Conservation (phyloP, 2,329 filamentous ascomycete species). For the Delphinella strobiligena region DNA sequence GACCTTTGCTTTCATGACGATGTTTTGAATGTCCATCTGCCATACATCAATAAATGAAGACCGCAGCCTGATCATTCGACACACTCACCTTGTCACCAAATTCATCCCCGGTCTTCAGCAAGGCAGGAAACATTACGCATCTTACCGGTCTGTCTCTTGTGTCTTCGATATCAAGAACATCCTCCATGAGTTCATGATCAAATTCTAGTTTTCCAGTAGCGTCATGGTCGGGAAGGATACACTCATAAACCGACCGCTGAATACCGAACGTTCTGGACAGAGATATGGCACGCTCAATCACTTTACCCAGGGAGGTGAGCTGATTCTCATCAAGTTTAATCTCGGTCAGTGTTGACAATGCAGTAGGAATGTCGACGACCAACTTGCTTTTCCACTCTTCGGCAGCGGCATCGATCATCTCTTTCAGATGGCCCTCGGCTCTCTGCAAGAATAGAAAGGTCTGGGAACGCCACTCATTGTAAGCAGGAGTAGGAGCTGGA, state of each 20-base stretch:
- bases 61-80: background rate
- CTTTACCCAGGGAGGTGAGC: constrained; percentile 13
- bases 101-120: constrained; percentile 55
- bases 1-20: constrained; percentile 55
- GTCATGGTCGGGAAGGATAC: constrained; percentile 15
- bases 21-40: constrained; percentile 44
- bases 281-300: constrained; percentile 17
- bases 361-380: constrained; percentile 16
- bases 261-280: constrained; percentile 19
- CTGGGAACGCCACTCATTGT: constrained; percentile 56
- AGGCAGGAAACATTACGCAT: constrained; percentile 53
- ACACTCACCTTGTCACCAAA: constrained; percentile 40
- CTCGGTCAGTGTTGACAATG: constrained; percentile 16
- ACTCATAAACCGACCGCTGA: constrained; percentile 20
- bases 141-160: constrained; percentile 42
- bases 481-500: constrained; percentile 26
- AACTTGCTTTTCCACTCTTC: constrained; percentile 14
- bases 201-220: constrained; percentile 40
- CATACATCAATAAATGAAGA: background rate
- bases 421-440: constrained; percentile 2
- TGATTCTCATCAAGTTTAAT: constrained; percentile 13
- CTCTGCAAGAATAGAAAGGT: constrained; percentile 49
- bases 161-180: constrained; percentile 45
- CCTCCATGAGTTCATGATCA: constrained; percentile 51
- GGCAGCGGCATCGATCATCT: constrained; percentile 11